Percentiles rank a stretch among this genome's conserved stretches.
These are phyloP conservation scores for Corylus avellana DNA, from an alignment of 306 rosid species.

Conservation along the genomic window DNA sequence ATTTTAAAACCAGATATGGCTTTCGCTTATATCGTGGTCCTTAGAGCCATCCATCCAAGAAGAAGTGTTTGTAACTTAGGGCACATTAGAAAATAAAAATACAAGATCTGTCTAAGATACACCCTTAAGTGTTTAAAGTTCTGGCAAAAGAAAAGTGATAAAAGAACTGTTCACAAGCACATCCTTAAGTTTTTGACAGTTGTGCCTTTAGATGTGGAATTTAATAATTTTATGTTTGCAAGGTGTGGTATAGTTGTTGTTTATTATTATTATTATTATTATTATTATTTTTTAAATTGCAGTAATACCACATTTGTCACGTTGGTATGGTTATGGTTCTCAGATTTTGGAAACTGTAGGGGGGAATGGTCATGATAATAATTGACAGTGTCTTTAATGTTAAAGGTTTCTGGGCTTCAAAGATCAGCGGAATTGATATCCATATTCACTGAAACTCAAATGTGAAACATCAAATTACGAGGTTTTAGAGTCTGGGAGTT, in stretches of 20 bases:
- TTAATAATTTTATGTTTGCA: conserved; percentile 10
- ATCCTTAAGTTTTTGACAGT: background rate
- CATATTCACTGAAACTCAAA: conserved; percentile 18
- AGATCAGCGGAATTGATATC: conserved; percentile 16
- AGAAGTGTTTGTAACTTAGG: background rate
- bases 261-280: background rate
- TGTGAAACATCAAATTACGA: conserved; percentile 14
- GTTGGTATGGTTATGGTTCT: conserved; percentile 16
- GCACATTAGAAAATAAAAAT: background rate
- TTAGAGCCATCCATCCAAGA: background rate
- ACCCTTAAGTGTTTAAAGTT: background rate
- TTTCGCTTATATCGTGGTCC: background rate
- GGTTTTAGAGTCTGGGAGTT: conserved; percentile 15
- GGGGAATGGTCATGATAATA: conserved; percentile 3
- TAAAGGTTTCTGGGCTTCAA: background rate
- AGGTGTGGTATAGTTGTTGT: conserved; percentile 11
- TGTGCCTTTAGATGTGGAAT: conserved; percentile 2
- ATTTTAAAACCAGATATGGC: background rate
- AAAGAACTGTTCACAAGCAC: background rate
- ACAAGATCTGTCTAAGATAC: background rate
- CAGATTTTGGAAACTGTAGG: conserved; percentile 13
- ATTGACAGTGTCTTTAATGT: background rate
- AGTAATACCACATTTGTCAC: conserved; percentile 13
- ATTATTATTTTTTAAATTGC: conserved; percentile 14
- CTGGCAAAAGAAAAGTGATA: background rate